Evolutionary conservation across 169 alveolate genomes (phyloP).

Genomic region (Eimeria necatrix): DNA sequence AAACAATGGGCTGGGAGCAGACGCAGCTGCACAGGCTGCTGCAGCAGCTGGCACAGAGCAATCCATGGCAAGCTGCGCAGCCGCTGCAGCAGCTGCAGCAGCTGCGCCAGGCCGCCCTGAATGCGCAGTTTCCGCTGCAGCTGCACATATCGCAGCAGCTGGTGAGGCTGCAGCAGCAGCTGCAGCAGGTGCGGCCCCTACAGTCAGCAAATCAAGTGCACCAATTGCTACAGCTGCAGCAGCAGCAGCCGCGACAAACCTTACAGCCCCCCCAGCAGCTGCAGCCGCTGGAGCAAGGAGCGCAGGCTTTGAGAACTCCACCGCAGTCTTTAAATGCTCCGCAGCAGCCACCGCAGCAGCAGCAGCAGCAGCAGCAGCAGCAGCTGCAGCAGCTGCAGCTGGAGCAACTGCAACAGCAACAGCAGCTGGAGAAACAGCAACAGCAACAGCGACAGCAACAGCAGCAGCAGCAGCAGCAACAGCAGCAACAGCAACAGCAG

Average conservation of each 20-base stretch:
- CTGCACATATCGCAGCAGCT: conserved; percentile 36
- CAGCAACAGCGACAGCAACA: not conserved
- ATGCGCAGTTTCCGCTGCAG: conserved; percentile 24
- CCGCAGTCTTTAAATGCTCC: not conserved
- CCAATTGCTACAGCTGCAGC: too few relatives aligned
- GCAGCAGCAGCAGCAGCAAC: not conserved
- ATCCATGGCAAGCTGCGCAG: not conserved
- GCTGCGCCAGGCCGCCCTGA: not conserved
- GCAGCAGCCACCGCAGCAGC: not conserved
- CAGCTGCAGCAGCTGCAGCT: conserved; percentile 11
- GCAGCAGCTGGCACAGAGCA: not conserved
- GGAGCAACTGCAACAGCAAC: not conserved
- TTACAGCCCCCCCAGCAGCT: too few relatives aligned
- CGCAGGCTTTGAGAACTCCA: too few relatives aligned
- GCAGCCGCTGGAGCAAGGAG: too few relatives aligned
- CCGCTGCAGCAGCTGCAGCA: not conserved
- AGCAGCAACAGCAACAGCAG: not conserved
- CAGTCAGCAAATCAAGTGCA: too few relatives aligned
- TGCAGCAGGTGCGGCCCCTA: not conserved
- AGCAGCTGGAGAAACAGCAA: not conserved
- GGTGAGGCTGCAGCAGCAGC: not conserved
- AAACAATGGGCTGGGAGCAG: conserved; percentile 13
- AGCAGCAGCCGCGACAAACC: too few relatives aligned
- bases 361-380: conserved; percentile 2
- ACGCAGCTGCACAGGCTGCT: conserved; percentile 41